phyloP scores from a whole-genome alignment of 345 rosid species.

The Aurinia saxatilis region DNA sequence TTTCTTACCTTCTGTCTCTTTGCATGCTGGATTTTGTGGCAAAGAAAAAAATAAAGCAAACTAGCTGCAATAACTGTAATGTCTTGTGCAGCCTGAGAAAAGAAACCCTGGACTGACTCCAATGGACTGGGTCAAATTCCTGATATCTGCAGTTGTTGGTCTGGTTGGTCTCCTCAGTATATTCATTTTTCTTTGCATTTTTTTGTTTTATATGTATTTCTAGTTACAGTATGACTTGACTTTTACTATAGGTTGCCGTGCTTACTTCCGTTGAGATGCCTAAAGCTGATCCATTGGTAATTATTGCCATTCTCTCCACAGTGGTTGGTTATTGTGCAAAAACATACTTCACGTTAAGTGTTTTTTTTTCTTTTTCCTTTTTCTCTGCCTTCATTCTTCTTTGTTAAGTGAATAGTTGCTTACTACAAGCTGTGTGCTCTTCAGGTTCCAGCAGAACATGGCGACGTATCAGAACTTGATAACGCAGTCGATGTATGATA shows the following conservation, averaged over 20 bases:
- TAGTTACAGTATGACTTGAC: neutral
- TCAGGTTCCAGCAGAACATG: constrained; percentile 82
- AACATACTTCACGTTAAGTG: constrained; percentile 94
- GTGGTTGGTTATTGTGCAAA: constrained; percentile 93
- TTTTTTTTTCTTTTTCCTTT: neutral
- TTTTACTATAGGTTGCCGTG: constrained; percentile 63
- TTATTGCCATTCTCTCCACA: constrained; percentile 73
- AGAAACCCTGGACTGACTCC: constrained; percentile 96
- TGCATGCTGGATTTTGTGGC: neutral
- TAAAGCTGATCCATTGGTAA: constrained; percentile 82
- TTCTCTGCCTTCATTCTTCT: neutral
- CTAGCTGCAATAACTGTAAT: neutral
- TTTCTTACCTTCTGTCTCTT: constrained; percentile 15
- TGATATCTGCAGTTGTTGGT: constrained; percentile 85
- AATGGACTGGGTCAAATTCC: constrained; percentile 96
- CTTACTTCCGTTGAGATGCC: constrained; percentile 69
- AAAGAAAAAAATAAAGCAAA: neutral
- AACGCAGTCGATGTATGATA: constrained; percentile 92
- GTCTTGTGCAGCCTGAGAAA: constrained; percentile 81
- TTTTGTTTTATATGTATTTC: neutral
- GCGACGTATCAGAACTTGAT: constrained; percentile 85
- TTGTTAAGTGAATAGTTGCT: neutral
- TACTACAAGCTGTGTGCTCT: constrained; percentile 18
- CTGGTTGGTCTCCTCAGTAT: constrained; percentile 51
- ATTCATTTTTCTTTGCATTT: neutral